Percentiles rank a stretch among this genome's conserved stretches.
Evolutionary conservation across 805 yeast species (phyloP).

Genomic region (Zygotorulaspora sp.): DNA sequence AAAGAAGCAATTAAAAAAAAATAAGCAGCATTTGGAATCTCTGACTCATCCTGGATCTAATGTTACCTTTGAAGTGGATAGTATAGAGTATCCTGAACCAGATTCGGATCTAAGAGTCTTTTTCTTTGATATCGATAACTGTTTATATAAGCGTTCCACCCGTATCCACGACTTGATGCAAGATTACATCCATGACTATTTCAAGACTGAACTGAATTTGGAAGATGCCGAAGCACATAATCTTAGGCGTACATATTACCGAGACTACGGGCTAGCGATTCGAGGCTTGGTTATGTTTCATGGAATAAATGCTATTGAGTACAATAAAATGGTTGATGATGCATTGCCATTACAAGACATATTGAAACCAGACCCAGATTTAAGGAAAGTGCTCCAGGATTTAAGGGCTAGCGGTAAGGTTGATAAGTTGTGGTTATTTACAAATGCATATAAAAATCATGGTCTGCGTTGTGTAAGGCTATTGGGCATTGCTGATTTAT

Average conservation of each 20-base stretch:
- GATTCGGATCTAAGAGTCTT: conserved; percentile 42
- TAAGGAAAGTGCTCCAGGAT: conserved; percentile 49
- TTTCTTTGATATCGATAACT: conserved; percentile 92
- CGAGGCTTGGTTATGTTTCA: conserved; percentile 71
- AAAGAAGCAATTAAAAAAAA: conserved; percentile 27
- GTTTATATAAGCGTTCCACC: conserved; percentile 72
- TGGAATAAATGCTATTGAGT: conserved; percentile 80
- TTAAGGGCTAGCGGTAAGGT: conserved; percentile 47
- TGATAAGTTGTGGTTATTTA: conserved; percentile 81
- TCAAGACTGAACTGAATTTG: conserved; percentile 58
- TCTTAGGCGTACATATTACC: conserved; percentile 72
- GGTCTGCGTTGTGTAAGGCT: conserved; percentile 75
- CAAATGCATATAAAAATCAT: conserved; percentile 91
- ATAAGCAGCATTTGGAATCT: conserved; percentile 33
- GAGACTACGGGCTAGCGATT: conserved; percentile 84
- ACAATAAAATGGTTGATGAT: conserved; percentile 86
- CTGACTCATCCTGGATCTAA: conserved; percentile 36
- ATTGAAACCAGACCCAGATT: conserved; percentile 54
- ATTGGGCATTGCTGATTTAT: conserved; percentile 84
- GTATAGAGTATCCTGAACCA: conserved; percentile 22
- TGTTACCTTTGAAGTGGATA: conserved; percentile 30
- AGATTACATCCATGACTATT: conserved; percentile 73
- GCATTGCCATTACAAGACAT: conserved; percentile 79
- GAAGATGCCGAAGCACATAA: conserved; percentile 67
- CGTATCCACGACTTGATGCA: conserved; percentile 86